These are phyloP conservation scores for Gamarada debralockiae DNA, from an alignment of 495 filamentous ascomycete species.

Conservation along the genomic window DNA sequence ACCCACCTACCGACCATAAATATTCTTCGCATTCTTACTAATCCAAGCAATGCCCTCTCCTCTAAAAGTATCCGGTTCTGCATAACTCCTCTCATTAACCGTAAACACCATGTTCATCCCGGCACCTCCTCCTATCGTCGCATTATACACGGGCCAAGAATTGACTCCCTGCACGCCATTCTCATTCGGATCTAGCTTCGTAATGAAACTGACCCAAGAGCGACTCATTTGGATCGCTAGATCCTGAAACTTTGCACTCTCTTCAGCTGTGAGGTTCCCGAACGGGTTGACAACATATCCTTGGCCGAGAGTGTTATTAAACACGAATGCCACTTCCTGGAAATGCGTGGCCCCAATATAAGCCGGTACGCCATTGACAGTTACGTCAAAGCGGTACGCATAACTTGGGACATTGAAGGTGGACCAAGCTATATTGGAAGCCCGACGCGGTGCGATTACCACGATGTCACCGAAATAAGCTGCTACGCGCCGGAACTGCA, in stretches of 20 bases:
- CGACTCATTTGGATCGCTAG: conserved; percentile 39
- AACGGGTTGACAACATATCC: conserved; percentile 41
- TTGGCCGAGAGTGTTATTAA: conserved; percentile 36
- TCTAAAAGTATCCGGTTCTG: conserved; percentile 13
- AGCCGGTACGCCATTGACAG: conserved; percentile 21
- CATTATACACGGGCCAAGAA: conserved; percentile 14
- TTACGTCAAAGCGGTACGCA: conserved; percentile 43
- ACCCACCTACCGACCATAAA: conserved; percentile 4
- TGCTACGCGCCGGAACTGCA: conserved; percentile 28
- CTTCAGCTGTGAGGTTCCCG: conserved; percentile 14
- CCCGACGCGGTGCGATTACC: conserved; percentile 34
- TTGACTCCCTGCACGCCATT: background rate
- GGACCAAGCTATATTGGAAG: conserved; percentile 36
- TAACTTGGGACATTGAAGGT: conserved; percentile 30
- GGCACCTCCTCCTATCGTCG: background rate
- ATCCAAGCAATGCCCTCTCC: conserved; percentile 16
- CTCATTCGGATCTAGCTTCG: conserved; percentile 34
- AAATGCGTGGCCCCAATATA: conserved; percentile 38
- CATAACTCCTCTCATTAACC: conserved; percentile 8
- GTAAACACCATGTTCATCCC: conserved; percentile 10
- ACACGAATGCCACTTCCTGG: conserved; percentile 46
- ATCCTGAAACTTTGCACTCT: conserved; percentile 22
- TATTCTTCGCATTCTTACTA: background rate
- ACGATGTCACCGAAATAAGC: conserved; percentile 33
- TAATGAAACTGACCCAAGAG: conserved; percentile 42